Evolutionary conservation across 257 asterid genomes (phyloP), one percentile per base, ranked within the genome.

Genomic region (Nemophila menziesii): DNA sequence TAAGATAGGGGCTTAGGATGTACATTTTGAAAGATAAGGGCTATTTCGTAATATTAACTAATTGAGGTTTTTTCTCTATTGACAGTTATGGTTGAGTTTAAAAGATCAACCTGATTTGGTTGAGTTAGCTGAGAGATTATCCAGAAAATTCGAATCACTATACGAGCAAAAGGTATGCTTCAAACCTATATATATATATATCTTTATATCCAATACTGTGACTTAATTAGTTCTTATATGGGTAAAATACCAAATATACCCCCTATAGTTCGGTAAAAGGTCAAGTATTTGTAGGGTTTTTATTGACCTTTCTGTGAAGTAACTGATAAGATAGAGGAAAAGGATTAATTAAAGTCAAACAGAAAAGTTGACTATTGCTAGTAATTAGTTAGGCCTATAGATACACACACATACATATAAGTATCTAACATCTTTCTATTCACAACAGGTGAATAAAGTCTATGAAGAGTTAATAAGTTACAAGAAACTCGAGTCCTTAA

Each of bases 41-140:
- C 36, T 29, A 29, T 7, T 7, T 10, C 8, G 36, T 29, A 29
- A 29, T 5, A 29, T 7, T 29, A 13, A 29, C 9, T 2, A 29
- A 29, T 10, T 11, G 36, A 29, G 19, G n/a, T 36, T 55, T 54
- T 6, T 27, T 59, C 20, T 46, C 6, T 51, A 22, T 16, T 33
- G 56, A 45, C 63, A 85, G 99, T 86, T 90, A 44, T 90, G 83
- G 87, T 71, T 57, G 49, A 80, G 79, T 41, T 79, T 72, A 54
- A 72, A 74, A 24, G 90, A 79, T 45, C 78, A 73, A 34, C 48
- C 83, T 16, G 86, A 81, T 66, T 54, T 85, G 55, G 42, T 81
- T 51, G 75, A 69, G 5, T 58, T 73, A 57, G 96, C 96, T 4
- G 78, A 73, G 46, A 68, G 60, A 18, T 72, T 85, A 62, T 79